Conservation (phyloP, 2,329 filamentous ascomycete species). For the Cercospora nicotianae region DNA sequence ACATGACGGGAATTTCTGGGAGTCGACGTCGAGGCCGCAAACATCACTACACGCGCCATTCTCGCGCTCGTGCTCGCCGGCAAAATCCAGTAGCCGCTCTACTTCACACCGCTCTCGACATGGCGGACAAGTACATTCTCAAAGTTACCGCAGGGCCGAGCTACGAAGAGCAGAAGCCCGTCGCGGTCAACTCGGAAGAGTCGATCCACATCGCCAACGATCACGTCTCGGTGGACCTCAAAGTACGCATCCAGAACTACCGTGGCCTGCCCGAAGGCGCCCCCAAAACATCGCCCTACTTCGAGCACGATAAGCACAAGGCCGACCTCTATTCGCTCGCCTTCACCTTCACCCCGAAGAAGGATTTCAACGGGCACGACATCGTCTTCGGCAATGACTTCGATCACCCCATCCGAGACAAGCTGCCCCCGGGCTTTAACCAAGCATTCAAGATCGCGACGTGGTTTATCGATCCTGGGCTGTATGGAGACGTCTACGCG, state of each 20-base stretch:
- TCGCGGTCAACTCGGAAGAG: slow-evolving; percentile 71
- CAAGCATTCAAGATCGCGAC: slow-evolving; percentile 82
- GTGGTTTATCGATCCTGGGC: slow-evolving; percentile 85
- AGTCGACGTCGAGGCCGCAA: not conserved
- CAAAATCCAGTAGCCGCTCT: not conserved
- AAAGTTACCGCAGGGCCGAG: slow-evolving; percentile 76
- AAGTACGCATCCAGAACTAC: slow-evolving; percentile 70
- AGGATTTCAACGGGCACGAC: slow-evolving; percentile 64
- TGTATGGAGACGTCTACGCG: slow-evolving; percentile 87
- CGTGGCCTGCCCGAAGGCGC: slow-evolving; percentile 69
- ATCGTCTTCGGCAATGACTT: slow-evolving; percentile 96
- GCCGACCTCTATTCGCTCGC: slow-evolving; percentile 83
- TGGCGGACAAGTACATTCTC: slow-evolving; percentile 73
- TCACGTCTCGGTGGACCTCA: slow-evolving; percentile 66
- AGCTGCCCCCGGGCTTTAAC: slow-evolving; percentile 80
- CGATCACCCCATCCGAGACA: slow-evolving; percentile 82
- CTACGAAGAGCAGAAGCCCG: slow-evolving; percentile 72
- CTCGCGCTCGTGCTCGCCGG: not conserved
- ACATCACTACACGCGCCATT: not conserved
- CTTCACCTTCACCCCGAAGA: slow-evolving; percentile 74
- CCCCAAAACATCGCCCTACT: slow-evolving; percentile 73
- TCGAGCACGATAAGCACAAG: slow-evolving; percentile 66
- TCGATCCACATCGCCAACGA: slow-evolving; percentile 64
- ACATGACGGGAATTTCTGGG: not conserved
- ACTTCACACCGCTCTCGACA: slow-evolving; percentile 20